phyloP scores from a whole-genome alignment of 73 alveolate species.

The Symbiodinium natans region DNA sequence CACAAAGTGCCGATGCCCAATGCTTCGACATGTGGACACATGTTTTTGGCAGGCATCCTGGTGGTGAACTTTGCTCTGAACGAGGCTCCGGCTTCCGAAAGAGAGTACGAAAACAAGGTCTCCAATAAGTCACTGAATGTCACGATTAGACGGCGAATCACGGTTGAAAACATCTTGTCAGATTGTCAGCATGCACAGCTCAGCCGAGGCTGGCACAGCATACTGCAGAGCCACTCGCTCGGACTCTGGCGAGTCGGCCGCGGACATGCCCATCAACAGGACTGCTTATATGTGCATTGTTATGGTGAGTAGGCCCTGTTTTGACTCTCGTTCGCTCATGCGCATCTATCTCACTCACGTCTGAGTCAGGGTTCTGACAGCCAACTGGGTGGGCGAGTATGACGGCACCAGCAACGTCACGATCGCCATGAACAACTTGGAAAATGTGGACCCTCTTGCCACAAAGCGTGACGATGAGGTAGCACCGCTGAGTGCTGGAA shows the following conservation, averaged over 20 bases:
- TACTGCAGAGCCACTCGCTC: slow-evolving; percentile 48
- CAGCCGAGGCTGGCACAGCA: slow-evolving; percentile 37
- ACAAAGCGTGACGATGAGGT: slow-evolving; percentile 40
- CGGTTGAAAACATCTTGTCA: background rate
- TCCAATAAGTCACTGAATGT: background rate
- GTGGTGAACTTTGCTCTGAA: background rate
- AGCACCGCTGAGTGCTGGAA: slow-evolving; percentile 25
- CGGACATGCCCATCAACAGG: slow-evolving; percentile 61
- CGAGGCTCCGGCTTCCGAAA: background rate
- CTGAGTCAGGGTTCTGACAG: slow-evolving; percentile 59
- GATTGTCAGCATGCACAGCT: background rate
- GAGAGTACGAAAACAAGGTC: background rate
- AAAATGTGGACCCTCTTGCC: slow-evolving; percentile 30
- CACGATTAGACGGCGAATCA: background rate
- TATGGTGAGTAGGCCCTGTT: background rate
- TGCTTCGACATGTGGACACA: too few species aligned
- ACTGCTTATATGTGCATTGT: background rate
- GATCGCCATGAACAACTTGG: slow-evolving; percentile 37
- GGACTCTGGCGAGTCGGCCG: slow-evolving; percentile 47
- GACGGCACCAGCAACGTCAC: slow-evolving; percentile 53
- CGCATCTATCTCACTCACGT: background rate
- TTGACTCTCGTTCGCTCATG: background rate
- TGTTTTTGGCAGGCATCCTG: background rate
- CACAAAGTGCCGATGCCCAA: too few species aligned
- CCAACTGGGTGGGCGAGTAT: slow-evolving; percentile 42